Percentiles rank a stretch among this genome's conserved stretches.
phyloP scores from a whole-genome alignment of 805 yeast genomes.

The Wickerhamomyces hampshirensis region DNA sequence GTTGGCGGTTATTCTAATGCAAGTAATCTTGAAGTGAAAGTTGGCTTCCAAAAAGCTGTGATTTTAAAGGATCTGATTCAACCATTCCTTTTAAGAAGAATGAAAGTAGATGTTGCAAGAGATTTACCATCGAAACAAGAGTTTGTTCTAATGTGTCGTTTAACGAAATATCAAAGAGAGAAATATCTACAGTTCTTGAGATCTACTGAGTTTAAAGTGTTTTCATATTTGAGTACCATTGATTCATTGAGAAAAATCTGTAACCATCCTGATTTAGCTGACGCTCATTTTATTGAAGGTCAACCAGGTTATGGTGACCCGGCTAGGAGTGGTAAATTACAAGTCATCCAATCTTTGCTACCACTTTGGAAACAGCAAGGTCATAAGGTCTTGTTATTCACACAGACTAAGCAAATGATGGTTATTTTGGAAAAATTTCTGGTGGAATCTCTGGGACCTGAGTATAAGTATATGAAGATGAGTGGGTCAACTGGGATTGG shows the following conservation, averaged over 20 bases:
- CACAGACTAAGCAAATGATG: constrained; percentile 93
- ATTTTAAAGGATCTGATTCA: constrained; percentile 81
- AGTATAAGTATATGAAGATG: constrained; percentile 69
- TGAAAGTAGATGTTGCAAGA: constrained; percentile 91
- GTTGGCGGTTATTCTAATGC: constrained; percentile 99
- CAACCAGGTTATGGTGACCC: constrained; percentile 48
- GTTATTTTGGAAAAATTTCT: constrained; percentile 76
- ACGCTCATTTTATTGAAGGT: constrained; percentile 31
- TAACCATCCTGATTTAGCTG: constrained; percentile 88
- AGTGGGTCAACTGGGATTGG: constrained; percentile 89
- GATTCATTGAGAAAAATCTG: constrained; percentile 89
- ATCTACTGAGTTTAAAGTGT: constrained; percentile 73
- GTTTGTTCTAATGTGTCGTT: constrained; percentile 86
- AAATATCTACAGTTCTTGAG: constrained; percentile 71
- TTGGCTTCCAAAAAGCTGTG: constrained; percentile 95
- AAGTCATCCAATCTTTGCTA: constrained; percentile 72
- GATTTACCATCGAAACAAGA: constrained; percentile 92
- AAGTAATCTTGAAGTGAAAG: constrained; percentile 89
- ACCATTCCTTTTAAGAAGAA: constrained; percentile 81
- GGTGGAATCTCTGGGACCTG: constrained; percentile 28
- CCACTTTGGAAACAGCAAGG: constrained; percentile 72
- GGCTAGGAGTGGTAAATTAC: constrained; percentile 79
- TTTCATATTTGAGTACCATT: constrained; percentile 81
- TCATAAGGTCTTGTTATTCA: constrained; percentile 78
- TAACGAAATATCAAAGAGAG: constrained; percentile 71